phyloP scores from a whole-genome alignment of 768 basidiomycete species.

The Podaxis sp. region DNA sequence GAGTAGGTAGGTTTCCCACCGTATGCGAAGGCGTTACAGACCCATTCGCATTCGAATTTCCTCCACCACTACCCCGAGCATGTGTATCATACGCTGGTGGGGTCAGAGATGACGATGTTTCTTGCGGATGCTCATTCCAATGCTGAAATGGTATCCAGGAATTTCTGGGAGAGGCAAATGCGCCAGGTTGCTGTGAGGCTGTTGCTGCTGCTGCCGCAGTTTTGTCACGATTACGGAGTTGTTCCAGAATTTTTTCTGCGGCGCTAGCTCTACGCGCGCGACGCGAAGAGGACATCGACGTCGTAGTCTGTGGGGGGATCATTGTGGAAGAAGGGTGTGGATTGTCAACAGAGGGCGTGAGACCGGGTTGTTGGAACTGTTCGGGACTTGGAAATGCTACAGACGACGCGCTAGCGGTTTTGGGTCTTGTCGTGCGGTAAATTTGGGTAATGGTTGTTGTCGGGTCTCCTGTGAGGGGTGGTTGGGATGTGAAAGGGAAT shows the following conservation, averaged over 20 bases:
- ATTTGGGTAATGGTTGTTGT: background rate
- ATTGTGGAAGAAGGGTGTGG: background rate
- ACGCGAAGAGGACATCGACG: slow-evolving; percentile 29
- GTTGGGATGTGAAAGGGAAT: slow-evolving; percentile 16
- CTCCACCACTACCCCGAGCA: background rate
- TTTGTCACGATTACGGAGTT: slow-evolving; percentile 53
- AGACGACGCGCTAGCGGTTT: slow-evolving; percentile 13
- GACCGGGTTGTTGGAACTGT: background rate
- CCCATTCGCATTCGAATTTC: background rate
- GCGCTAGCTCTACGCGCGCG: slow-evolving; percentile 54
- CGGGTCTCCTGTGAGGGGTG: slow-evolving; percentile 14
- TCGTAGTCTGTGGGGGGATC: slow-evolving; percentile 12
- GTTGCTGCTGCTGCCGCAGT: slow-evolving; percentile 22
- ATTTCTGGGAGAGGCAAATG: slow-evolving; percentile 25
- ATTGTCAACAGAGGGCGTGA: background rate
- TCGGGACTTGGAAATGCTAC: slow-evolving; percentile 1
- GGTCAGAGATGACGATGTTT: background rate
- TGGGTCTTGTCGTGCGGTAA: slow-evolving; percentile 14
- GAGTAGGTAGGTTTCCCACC: background rate
- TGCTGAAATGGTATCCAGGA: slow-evolving; percentile 42
- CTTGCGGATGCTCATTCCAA: slow-evolving; percentile 18
- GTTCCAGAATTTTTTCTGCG: slow-evolving; percentile 66
- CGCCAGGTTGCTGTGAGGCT: background rate
- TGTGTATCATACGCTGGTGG: slow-evolving; percentile 15
- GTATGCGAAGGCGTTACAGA: slow-evolving; percentile 3